Evolutionary conservation across 176 grass and related monocot genomes (phyloP).

Genomic region (Eleusine coracana): DNA sequence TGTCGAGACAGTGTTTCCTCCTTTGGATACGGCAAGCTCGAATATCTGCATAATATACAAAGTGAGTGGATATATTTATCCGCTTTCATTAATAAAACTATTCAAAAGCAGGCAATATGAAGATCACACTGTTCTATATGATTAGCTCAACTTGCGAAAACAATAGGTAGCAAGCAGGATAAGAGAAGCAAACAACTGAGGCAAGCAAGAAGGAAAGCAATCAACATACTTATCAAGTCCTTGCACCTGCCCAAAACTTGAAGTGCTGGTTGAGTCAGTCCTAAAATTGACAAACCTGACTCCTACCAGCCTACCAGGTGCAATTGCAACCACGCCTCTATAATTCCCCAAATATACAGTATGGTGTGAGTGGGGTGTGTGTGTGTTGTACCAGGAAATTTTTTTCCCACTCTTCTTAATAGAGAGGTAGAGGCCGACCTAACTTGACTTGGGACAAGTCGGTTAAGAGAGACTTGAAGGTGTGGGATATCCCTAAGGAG

Average conservation of each 20-base stretch:
- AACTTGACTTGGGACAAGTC: too few relatives aligned
- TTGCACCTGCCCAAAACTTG: neutral
- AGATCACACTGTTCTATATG: conserved; percentile 4
- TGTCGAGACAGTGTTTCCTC: conserved; percentile 94
- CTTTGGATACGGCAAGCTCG: conserved; percentile 69
- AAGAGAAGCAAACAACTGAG: conserved; percentile 26
- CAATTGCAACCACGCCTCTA: conserved; percentile 3
- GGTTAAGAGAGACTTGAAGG: too few relatives aligned
- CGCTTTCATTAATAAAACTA: conserved; percentile 4
- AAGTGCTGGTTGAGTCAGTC: conserved; percentile 27
- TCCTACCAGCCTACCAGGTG: neutral
- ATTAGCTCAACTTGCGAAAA: neutral
- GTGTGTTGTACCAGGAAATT: too few relatives aligned
- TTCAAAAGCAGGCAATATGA: conserved; percentile 5
- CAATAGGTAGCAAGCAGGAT: conserved; percentile 31
- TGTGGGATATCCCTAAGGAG: too few relatives aligned
- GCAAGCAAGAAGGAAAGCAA: neutral
- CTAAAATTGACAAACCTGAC: conserved; percentile 7
- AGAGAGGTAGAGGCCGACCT: too few relatives aligned
- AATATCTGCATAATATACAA: conserved; percentile 68
- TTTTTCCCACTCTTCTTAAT: too few relatives aligned
- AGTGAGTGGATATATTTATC: neutral
- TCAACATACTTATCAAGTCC: neutral
- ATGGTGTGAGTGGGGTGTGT: too few relatives aligned
- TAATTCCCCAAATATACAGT: conserved; percentile 1